Percentiles rank a stretch among this genome's conserved stretches.
phyloP scores from a whole-genome alignment of 495 filamentous ascomycete species.

The Cladorrhinum samala region DNA sequence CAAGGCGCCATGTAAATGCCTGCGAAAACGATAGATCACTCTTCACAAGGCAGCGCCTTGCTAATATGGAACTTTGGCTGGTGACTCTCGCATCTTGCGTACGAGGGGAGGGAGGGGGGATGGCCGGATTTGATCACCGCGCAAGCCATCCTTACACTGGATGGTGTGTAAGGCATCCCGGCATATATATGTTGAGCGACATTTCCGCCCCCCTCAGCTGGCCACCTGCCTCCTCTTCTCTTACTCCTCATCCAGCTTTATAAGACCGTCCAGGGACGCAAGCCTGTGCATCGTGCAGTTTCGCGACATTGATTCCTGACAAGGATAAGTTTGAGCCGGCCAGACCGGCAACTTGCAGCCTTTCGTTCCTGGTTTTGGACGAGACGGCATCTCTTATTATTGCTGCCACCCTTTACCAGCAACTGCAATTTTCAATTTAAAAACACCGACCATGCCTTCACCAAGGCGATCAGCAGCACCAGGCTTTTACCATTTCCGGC shows the following conservation, averaged over 20 bases:
- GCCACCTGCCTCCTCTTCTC: conserved; percentile 6
- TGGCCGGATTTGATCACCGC: neutral
- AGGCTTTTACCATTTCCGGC: conserved; percentile 19
- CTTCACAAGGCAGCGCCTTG: conserved; percentile 18
- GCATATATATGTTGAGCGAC: conserved; percentile 11
- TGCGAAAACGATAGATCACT: conserved; percentile 1
- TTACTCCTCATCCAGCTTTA: conserved; percentile 13
- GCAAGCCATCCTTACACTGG: neutral
- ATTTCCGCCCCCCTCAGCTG: conserved; percentile 10
- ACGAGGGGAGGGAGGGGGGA: neutral
- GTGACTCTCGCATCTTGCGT: conserved; percentile 17
- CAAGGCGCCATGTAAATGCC: neutral
- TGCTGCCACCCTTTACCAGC: neutral
- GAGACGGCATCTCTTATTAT: neutral
- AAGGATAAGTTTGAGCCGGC: conserved; percentile 28
- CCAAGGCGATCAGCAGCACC: conserved; percentile 27
- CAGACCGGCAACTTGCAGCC: conserved; percentile 19
- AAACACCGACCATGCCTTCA: neutral
- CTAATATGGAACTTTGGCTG: conserved; percentile 12
- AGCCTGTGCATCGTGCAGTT: neutral
- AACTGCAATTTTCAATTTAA: neutral
- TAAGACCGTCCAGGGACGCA: conserved; percentile 10
- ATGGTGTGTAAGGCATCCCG: neutral
- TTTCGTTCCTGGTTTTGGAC: conserved; percentile 6
- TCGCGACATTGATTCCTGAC: conserved; percentile 15